Base-by-base conservation (phyloP, 345 rosid species). In the Ceriops decandra region DNA sequence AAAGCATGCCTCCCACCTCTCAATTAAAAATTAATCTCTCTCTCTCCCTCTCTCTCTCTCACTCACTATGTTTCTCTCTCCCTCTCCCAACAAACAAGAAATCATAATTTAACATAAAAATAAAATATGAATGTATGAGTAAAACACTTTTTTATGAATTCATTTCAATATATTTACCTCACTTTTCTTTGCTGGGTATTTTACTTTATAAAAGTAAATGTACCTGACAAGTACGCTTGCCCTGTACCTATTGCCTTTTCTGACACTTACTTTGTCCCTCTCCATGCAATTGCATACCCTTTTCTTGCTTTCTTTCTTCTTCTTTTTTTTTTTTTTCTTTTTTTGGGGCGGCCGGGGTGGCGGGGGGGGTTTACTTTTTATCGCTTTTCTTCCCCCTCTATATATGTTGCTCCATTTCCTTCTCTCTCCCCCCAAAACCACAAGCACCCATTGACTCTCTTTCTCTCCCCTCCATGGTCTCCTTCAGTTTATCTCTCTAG, bases 221-320 rank as follows among this genome's bases (percentile, higher is more conserved):
- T 77, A 72, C 80, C 64, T 51, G 57, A 49, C 76, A 72, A 57
- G 80, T 77, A 72, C 80, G 59, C 68, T 24, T 63, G 57, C 76
- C 72, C 9, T 68, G 80, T 76, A 76, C 80, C 79, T 49, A 28
- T 68, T 8, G 4, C 26, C n/a, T 53, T 33, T 33, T 47, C 52
- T 24, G n/a, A 21, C 53, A 10, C 33, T 64, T 27, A n/a, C 60
- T 21, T 16, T 60, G 36, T 7, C 2, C 70, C 70, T 69, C 69
- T 75, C 62, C 67, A 64, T 52, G 62, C 66, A 52, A 52, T n/a
- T 0, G 24, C 57, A 7, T 38, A 17, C 58, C 57, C 62, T 28
- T 31, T 0, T 20, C 1, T 33, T 7, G 1, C 1, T 33, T 33
- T 33, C 6, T 33, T 33, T 0, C 7, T 22, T 22, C 24, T 22